Percentiles rank a stretch among this genome's conserved stretches.
Evolutionary conservation across 176 grass and related monocot genomes (phyloP).

Genomic region (Eremochloa ophiuroides): DNA sequence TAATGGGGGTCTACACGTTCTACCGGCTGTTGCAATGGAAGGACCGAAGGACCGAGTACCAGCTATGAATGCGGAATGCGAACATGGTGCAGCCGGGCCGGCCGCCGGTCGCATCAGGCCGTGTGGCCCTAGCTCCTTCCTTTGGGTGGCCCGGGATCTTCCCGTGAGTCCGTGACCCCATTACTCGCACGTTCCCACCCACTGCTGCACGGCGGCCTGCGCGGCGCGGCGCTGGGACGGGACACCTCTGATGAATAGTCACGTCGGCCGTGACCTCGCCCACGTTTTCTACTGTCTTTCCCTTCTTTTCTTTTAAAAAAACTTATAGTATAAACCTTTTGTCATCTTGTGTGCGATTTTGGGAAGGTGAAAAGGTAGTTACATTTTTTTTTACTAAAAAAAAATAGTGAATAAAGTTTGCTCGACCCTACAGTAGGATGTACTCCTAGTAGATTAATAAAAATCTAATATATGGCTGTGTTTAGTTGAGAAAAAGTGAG

Average conservation of each 20-base stretch:
- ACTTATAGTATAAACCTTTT: not conserved
- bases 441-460: not conserved
- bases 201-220: not conserved
- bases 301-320: not conserved
- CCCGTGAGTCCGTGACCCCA: slow-evolving; percentile 28
- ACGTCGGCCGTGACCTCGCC: not conserved
- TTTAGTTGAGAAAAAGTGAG: too few relatives aligned
- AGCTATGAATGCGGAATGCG: not conserved
- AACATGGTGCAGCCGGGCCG: slow-evolving; percentile 11
- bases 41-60: not conserved
- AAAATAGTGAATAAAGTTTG: not conserved
- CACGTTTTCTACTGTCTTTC: too few relatives aligned
- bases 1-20: not conserved
- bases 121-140: not conserved
- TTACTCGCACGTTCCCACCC: slow-evolving; percentile 25
- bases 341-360: not conserved
- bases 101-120: slow-evolving; percentile 5
- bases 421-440: not conserved
- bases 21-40: not conserved
- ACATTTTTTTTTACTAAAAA: not conserved
- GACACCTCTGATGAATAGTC: not conserved
- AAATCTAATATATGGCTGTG: too few relatives aligned
- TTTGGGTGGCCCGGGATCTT: not conserved
- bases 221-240: not conserved
- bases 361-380: not conserved